A percentile compares a stretch with the other conserved stretches of the same genome.
Evolutionary conservation across 2,329 filamentous ascomycete species (phyloP).

Genomic region (Fusarium dimerum): DNA sequence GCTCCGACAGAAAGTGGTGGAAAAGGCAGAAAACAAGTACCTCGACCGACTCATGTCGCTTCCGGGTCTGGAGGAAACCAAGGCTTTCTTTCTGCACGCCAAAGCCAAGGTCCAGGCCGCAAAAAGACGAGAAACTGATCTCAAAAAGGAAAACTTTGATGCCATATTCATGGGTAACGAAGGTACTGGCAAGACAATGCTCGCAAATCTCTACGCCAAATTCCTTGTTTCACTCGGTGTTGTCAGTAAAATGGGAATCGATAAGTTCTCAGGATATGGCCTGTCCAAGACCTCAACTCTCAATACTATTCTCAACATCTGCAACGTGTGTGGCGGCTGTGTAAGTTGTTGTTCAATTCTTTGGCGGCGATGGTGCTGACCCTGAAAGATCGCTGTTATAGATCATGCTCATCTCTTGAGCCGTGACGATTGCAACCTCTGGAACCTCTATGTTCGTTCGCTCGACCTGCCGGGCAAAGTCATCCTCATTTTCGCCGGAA

Average conservation of each 20-base stretch:
- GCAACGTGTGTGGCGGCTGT: slow-evolving; percentile 55
- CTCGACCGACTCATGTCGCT: slow-evolving; percentile 63
- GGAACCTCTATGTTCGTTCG: slow-evolving; percentile 29
- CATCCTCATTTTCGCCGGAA: slow-evolving; percentile 31
- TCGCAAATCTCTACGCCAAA: slow-evolving; percentile 32
- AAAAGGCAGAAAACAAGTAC: slow-evolving; percentile 50
- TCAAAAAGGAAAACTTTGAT: slow-evolving; percentile 43
- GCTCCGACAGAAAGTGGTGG: slow-evolving; percentile 44
- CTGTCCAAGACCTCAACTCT: slow-evolving; percentile 37
- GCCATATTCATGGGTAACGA: slow-evolving; percentile 32
- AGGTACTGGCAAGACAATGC: slow-evolving; percentile 33
- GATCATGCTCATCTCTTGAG: slow-evolving; percentile 33
- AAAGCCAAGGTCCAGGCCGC: slow-evolving; percentile 51
- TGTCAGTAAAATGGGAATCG: slow-evolving; percentile 34
- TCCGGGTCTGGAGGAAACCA: slow-evolving; percentile 64
- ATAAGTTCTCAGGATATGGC: slow-evolving; percentile 29
- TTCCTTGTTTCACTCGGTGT: slow-evolving; percentile 31
- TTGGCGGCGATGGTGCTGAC: slow-evolving; percentile 7
- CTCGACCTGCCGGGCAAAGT: slow-evolving; percentile 30
- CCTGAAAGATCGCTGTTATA: slow-evolving; percentile 27
- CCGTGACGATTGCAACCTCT: slow-evolving; percentile 30
- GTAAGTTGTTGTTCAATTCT: slow-evolving; percentile 33
- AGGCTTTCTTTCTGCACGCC: slow-evolving; percentile 52
- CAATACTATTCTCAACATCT: slow-evolving; percentile 43
- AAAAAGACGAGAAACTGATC: slow-evolving; percentile 48